Evolutionary conservation across 805 yeast species (phyloP), one percentile per base, ranked within the genome.

Genomic region (Saccharomycopsis microspora): DNA sequence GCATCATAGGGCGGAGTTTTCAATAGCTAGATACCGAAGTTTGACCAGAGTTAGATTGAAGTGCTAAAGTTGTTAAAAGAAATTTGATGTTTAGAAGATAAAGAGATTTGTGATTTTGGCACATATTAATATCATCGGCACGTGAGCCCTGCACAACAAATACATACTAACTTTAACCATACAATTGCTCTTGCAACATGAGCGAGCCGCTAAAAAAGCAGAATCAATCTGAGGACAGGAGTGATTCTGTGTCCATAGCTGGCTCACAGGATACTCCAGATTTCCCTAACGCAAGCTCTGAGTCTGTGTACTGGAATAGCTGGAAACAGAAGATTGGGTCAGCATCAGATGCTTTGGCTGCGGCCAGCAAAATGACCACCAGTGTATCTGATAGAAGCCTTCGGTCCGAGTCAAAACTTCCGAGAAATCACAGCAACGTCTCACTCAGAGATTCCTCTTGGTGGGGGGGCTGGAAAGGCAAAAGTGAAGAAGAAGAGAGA

Each of bases 291-390:
- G n/a, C 8, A 34, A n/a, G 46, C 28, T 32, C 29, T 37, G 51
- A 47, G 5, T 36, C 41, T n/a, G 5, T 39, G 41, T 44, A 40
- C 27, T 47, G 51, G 51, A 32, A 34, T 3, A 34, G 9, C 4
- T 47, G 51, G 51, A 47, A 44, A 37, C 43, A n/a, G 41, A 42
- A 44, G 19, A 44, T 44, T 8, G 47, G 51, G 19, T 10, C 19
- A 42, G 19, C 19, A 10, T 11, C 38, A 8, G 32, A 8, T 41
- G 42, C 8, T 5, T 28, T 35, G 11, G 6, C 6, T 10, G 44
- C 44, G 8, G n/a, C 39, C 5, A 29, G 33, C 28, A 32, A 34
- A 10, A 42, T 46, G 42, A 37, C 34, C 5, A 28, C 36, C 19
- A 46, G 49, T 27, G 30, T 19, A 4, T 47, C 51, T 5, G 47